Percentiles rank a stretch among this genome's conserved stretches.
Conservation (phyloP, 2,329 filamentous ascomycete species). For the Botrytis cinerea region DNA sequence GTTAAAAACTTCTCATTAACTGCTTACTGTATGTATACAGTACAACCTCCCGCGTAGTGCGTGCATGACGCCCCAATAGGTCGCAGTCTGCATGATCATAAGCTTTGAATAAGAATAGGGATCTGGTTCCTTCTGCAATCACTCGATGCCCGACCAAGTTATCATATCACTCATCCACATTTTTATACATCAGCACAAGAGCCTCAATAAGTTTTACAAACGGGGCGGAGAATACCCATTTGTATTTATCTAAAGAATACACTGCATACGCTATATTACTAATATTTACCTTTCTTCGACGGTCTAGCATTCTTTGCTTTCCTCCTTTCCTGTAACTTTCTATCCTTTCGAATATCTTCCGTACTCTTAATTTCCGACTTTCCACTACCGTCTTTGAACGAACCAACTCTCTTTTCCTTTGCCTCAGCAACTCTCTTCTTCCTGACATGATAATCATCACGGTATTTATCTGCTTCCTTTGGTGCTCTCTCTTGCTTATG, state of each 20-base stretch:
- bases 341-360: slow-evolving; percentile 81
- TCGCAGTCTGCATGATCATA: not conserved
- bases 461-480: slow-evolving; percentile 88
- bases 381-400: slow-evolving; percentile 70
- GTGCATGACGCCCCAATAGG: not conserved
- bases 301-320: slow-evolving; percentile 89
- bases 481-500: slow-evolving; percentile 87
- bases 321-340: slow-evolving; percentile 73
- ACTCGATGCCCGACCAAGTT: not conserved
- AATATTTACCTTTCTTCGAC: slow-evolving; percentile 53
- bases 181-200: not conserved
- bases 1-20: not conserved
- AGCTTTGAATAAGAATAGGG: not conserved
- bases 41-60: not conserved
- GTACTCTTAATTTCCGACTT: slow-evolving; percentile 78
- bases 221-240: not conserved
- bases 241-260: slow-evolving; percentile 29
- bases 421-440: slow-evolving; percentile 90
- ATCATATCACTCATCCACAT: not conserved
- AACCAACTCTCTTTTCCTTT: slow-evolving; percentile 77
- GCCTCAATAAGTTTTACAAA: not conserved
- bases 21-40: not conserved
- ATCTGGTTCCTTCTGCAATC: not conserved
- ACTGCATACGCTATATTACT: slow-evolving; percentile 8
- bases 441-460: slow-evolving; percentile 85